A percentile compares a stretch with the other conserved stretches of the same genome.
These are phyloP conservation scores for Uronychia binucleata DNA, from an alignment of 73 alveolate genomes.

Conservation along the genomic window DNA sequence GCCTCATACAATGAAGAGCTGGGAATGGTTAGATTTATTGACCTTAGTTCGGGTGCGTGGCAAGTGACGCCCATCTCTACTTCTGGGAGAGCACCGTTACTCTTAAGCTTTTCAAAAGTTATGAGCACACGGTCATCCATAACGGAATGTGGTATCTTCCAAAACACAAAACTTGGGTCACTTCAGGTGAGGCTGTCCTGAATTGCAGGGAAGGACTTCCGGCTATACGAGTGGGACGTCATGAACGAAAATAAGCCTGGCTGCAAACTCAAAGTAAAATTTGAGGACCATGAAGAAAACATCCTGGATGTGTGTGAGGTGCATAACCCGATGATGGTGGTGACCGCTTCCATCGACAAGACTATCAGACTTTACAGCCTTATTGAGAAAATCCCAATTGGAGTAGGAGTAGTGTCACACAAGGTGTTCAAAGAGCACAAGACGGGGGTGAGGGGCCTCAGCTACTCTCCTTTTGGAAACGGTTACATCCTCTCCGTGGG, in stretches of 20 bases:
- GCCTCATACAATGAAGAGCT: slow-evolving; percentile 55
- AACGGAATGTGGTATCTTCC: slow-evolving; percentile 84
- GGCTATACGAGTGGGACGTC: slow-evolving; percentile 55
- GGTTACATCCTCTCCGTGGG: slow-evolving; percentile 92
- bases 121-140: slow-evolving; percentile 31
- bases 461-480: slow-evolving; percentile 82
- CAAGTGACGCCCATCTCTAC: slow-evolving; percentile 60
- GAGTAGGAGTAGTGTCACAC: slow-evolving; percentile 42
- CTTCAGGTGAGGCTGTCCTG: slow-evolving; percentile 81
- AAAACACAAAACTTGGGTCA: slow-evolving; percentile 83
- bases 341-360: slow-evolving; percentile 89
- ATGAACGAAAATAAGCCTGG: slow-evolving; percentile 37
- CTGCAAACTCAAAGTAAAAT: slow-evolving; percentile 26
- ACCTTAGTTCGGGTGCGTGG: slow-evolving; percentile 38
- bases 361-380: slow-evolving; percentile 78
- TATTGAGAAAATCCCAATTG: slow-evolving; percentile 68
- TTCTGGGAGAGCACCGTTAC: slow-evolving; percentile 50
- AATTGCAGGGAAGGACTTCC: slow-evolving; percentile 51
- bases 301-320: slow-evolving; percentile 85
- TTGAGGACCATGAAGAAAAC: slow-evolving; percentile 68
- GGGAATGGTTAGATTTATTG: slow-evolving; percentile 17
- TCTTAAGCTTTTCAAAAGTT: slow-evolving; percentile 29
- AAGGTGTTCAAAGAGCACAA: slow-evolving; percentile 70
- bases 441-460: slow-evolving; percentile 87
- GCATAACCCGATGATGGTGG: slow-evolving; percentile 71